Evolutionary conservation across 495 filamentous ascomycete species (phyloP).

Genomic region (Thermothielavioides terrestris): DNA sequence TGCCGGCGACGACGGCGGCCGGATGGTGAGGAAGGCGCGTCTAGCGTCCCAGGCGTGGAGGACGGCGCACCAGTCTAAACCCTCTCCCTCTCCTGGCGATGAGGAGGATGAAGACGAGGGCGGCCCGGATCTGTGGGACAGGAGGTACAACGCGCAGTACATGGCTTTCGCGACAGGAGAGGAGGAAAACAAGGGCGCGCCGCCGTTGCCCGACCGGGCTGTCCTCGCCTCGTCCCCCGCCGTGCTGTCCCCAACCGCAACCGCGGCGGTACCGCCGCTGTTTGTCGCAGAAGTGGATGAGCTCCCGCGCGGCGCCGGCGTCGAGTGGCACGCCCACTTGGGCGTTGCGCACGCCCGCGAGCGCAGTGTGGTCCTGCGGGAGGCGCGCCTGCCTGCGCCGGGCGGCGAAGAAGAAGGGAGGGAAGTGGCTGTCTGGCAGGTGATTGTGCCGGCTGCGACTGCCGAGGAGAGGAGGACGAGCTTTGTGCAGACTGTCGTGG

Average conservation of each 20-base stretch:
- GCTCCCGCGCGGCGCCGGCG: conserved; percentile 20
- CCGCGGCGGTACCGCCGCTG: conserved; percentile 45
- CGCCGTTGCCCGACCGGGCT: background rate
- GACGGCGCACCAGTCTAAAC: conserved; percentile 24
- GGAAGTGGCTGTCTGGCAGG: conserved; percentile 4
- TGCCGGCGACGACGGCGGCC: background rate
- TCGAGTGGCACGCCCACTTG: conserved; percentile 29
- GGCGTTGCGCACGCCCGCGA: conserved; percentile 14
- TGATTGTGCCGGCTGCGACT: conserved; percentile 6
- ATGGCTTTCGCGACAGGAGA: conserved; percentile 19
- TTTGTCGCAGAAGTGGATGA: conserved; percentile 55
- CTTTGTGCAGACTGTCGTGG: conserved; percentile 20
- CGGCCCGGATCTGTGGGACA: conserved; percentile 66
- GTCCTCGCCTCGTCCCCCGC: background rate
- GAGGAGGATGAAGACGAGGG: conserved; percentile 32
- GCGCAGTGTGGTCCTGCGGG: background rate
- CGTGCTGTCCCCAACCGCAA: background rate
- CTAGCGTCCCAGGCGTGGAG: conserved; percentile 30
- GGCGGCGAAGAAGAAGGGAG: background rate
- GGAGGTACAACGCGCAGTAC: conserved; percentile 44
- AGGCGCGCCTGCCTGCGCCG: background rate
- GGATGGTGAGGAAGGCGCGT: conserved; percentile 7
- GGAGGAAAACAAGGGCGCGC: background rate
- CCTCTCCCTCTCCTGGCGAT: conserved; percentile 3
- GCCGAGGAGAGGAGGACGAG: background rate